Base-by-base conservation (phyloP, 345 rosid genomes). In the Reutealis trisperma region DNA sequence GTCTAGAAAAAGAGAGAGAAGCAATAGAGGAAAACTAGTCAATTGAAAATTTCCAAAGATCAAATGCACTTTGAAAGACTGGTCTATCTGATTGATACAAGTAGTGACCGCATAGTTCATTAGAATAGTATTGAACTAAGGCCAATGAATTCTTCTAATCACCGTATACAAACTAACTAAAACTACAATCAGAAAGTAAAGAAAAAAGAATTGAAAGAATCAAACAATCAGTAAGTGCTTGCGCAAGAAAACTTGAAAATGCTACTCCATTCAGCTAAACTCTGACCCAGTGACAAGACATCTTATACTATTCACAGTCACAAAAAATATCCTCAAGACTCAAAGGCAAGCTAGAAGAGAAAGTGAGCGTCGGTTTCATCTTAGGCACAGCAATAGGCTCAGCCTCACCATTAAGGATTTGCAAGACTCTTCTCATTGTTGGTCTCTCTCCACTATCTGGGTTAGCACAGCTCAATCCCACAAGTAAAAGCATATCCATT, bases 311-410 rank as follows among this genome's bases (percentile, higher is more conserved):
- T 21, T 91, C 94, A 75, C 75, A 85, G 41, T 92, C 92, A 6
- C 96, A 93, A 74, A 92, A 93, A 80, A 96, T 88, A 74, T 93
- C 95, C 27, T 93, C 95, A 54, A 92, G 88, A n/a, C 83, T 87
- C 79, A 89, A 73, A 16, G 84, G 75, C 69, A 87, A 63, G 75
- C 90, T 87, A 49, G 85, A 77, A 30, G 97, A 84, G 90, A 93
- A 93, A 57, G 94, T 85, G 41, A 94, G 86, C 72, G 87, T 88
- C 2, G 99, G 98, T 78, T 96, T 96, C 89, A 75, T 80, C 89
- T 65, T 90, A 0, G 98, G 94, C 63, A 92, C 91, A 0, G 75
- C 63, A 14, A 80, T 22, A 5, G 86, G 90, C 75, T 87, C 92
- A 4, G 82, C 87, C 75, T 96, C 98, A 13, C 87, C 87, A 74